These are phyloP conservation scores for Monilinia laxa DNA, from an alignment of 2,329 filamentous ascomycete genomes.

Conservation along the genomic window DNA sequence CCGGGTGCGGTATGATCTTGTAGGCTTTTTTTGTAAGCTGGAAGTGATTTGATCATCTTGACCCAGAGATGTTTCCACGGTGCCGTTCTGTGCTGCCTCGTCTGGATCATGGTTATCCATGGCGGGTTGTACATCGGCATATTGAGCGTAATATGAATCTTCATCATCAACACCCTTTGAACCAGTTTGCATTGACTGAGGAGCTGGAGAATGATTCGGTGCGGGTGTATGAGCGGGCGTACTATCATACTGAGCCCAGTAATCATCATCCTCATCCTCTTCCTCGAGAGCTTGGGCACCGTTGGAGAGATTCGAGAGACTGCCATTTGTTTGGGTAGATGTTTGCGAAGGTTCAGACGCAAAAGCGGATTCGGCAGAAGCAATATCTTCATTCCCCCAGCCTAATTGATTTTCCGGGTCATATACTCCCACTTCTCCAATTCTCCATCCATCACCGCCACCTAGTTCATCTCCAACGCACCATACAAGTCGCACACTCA, in stretches of 20 bases:
- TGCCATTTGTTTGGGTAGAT: constrained; percentile 5
- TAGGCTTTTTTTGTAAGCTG: constrained; percentile 37
- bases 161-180: constrained; percentile 49
- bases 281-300: not conserved
- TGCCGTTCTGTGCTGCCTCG: constrained; percentile 51
- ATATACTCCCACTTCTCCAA: constrained; percentile 65
- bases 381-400: constrained; percentile 52
- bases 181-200: constrained; percentile 36
- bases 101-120: constrained; percentile 82
- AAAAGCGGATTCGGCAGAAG: constrained; percentile 61
- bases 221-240: constrained; percentile 66
- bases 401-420: constrained; percentile 54
- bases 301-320: not conserved
- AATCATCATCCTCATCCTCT: constrained; percentile 70
- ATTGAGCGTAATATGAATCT: constrained; percentile 73
- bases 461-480: constrained; percentile 59
- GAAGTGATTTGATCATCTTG: constrained; percentile 43
- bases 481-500: constrained; percentile 68
- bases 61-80: constrained; percentile 48
- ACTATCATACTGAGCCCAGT: constrained; percentile 76
- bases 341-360: constrained; percentile 33
- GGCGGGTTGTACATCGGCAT: constrained; percentile 75
- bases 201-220: constrained; percentile 61
- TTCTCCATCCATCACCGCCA: constrained; percentile 64
- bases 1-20: constrained; percentile 25